Conservation (phyloP, 495 filamentous ascomycete genomes). For the Melanomma pulvis-pyrius region DNA sequence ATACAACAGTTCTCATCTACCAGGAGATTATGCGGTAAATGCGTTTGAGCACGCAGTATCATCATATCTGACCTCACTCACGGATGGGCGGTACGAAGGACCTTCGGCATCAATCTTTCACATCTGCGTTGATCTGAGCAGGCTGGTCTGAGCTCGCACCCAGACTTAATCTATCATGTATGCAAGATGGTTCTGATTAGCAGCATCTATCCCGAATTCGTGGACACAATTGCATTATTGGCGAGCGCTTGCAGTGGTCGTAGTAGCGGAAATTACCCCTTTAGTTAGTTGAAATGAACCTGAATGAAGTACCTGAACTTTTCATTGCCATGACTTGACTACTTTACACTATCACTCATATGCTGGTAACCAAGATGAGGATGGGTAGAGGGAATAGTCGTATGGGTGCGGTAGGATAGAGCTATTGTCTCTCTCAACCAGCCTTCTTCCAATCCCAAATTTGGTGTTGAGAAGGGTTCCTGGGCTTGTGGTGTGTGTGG, state of each 20-base stretch:
- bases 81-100: neutral
- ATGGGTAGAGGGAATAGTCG: no score
- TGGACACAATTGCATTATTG: neutral
- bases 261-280: neutral
- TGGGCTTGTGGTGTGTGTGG: no score
- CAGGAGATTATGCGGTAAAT: constrained; percentile 98
- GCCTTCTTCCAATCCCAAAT: neutral
- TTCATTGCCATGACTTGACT: neutral
- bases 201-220: neutral
- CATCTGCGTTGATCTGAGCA: constrained; percentile 1
- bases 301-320: neutral
- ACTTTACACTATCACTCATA: neutral
- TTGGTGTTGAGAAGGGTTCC: no score
- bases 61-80: neutral
- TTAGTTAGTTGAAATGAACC: neutral
- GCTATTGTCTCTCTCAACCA: no score
- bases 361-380: neutral
- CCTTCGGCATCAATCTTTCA: constrained; percentile 5
- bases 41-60: neutral
- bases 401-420: no score
- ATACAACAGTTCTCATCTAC: constrained; percentile 76
- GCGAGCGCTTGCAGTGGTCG: neutral
- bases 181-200: neutral
- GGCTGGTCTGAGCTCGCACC: constrained; percentile 15
- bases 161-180: constrained; percentile 7